These are phyloP conservation scores for Acanthamoeba triangularis DNA, from an alignment of 208 protist species.

Conservation along the genomic window DNA sequence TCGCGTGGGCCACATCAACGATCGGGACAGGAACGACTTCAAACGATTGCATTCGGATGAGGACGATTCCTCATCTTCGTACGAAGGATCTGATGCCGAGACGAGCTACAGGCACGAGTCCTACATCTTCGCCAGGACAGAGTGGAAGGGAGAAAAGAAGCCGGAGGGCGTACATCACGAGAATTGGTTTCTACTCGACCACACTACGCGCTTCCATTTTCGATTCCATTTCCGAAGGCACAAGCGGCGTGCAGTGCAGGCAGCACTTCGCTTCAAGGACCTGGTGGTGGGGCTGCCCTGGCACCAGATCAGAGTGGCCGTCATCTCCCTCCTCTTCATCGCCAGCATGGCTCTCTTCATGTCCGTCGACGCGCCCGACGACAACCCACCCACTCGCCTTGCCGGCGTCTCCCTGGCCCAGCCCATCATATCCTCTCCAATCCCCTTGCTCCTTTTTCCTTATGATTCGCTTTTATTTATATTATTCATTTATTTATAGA, in stretches of 20 bases:
- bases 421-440: background rate
- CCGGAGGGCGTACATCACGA: background rate
- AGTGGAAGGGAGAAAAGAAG: background rate
- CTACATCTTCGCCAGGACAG: slow-evolving; percentile 11
- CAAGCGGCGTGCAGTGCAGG: background rate
- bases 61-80: background rate
- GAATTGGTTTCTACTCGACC: slow-evolving; percentile 33
- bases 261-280: background rate
- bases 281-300: background rate
- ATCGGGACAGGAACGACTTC: background rate
- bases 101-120: slow-evolving; percentile 25
- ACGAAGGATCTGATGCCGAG: background rate
- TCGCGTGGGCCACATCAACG: background rate
- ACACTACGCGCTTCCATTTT: background rate
- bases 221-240: background rate
- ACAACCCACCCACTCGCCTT: background rate
- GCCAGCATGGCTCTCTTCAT: background rate
- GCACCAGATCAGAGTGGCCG: slow-evolving; percentile 45
- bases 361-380: slow-evolving; percentile 28
- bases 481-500: no score
- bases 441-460: background rate
- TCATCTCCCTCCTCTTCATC: slow-evolving; percentile 5
- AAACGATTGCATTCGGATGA: background rate
- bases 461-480: no score
- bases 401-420: background rate